Base-by-base conservation (phyloP, 75 land plant species). In the Selaginella tamariscina region DNA sequence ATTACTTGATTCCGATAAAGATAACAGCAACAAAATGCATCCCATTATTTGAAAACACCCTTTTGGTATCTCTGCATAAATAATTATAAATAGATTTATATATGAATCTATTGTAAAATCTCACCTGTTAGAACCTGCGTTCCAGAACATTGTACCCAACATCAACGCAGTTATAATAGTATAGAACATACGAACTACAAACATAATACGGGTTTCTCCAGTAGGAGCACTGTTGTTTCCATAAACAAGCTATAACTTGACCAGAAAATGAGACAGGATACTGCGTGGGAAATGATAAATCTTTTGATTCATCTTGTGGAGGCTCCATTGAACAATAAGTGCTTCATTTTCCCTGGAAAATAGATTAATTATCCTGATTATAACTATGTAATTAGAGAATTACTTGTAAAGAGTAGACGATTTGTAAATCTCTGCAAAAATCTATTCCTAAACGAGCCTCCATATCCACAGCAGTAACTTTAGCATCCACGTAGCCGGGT, bases 1-100 rank as follows among this genome's bases (percentile, higher is more conserved):
- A 68, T 83, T 76, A 29, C 67, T n/a, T 74, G 20, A 80, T 44
- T 0, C 85, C 85, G 27, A 79, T 56, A 62, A 83, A 83, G 18
- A 83, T 39, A 18, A 74, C 76, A 2, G 82, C 67, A 8, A 77
- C 82, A 79, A 80, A 74, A 83, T 80, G 1, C 79, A 70, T 24
- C 85, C 85, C 82, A 80, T 70, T 0, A 81, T 56, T 66, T 11
- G 74, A 55, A 39, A 86, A 57, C 32, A 79, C 77, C 68, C 79
- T 81, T 18, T 70, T 32, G 0, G 8, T 66, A 28, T 33, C 26
- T 55, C 84, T 82, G 68, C 49, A 59, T n/a, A n/a, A n/a, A n/a
- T n/a, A n/a, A n/a, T n/a, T n/a, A n/a, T n/a, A n/a, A n/a, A n/a
- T n/a, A n/a, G n/a, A n/a, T n/a, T n/a, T n/a, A n/a, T n/a, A n/a